Base-by-base conservation (phyloP, 345 rosid genomes). In the Corchorus capsularis region DNA sequence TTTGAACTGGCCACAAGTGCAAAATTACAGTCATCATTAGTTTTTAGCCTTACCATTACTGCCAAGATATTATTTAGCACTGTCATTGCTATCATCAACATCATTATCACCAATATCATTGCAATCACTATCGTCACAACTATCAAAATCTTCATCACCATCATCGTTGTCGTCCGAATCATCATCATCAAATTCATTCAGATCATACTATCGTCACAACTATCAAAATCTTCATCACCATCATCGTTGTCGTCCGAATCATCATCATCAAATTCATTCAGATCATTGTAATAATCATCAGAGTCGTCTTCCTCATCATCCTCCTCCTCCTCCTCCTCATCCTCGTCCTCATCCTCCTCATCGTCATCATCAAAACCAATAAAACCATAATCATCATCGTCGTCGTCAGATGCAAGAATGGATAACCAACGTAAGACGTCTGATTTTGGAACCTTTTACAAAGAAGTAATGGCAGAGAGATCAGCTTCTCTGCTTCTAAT, bases 1-100 rank as follows among this genome's bases (percentile, higher is more conserved):
- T 79, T 86, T 90, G 39, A 82, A 85, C 96, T 89, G 91, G 79
- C 83, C 73, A 89, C 81, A 82, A 82, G 79, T 76, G 81, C 80
- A 83, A 78, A 88, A 78, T 82, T 82, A 81, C 75, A 79, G 78
- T 83, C 72, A 62, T 80, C 79, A 79, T n/a, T 62, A 60, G 59
- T 76, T 17, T 15, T 69, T 54, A 80, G 76, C 77, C 68, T 76
- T 79, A 71, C 27, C 27, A 27, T 27, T 27, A 27, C 27, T 27
- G 27, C 27, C 27, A 27, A 27, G 27, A 27, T 27, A 27, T 27
- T 27, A 20, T 75, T 67, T 43, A 32, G 35, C 71, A 64, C 37
- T 43, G 50, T 37, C 19, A 39, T 39, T 39, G 47, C 16, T 20
- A 37, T 61, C 66, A 68, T 78, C 53, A 3, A 53, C 60, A 72